Conservation (phyloP, 345 rosid species). For the Eucalyptus marginata region DNA sequence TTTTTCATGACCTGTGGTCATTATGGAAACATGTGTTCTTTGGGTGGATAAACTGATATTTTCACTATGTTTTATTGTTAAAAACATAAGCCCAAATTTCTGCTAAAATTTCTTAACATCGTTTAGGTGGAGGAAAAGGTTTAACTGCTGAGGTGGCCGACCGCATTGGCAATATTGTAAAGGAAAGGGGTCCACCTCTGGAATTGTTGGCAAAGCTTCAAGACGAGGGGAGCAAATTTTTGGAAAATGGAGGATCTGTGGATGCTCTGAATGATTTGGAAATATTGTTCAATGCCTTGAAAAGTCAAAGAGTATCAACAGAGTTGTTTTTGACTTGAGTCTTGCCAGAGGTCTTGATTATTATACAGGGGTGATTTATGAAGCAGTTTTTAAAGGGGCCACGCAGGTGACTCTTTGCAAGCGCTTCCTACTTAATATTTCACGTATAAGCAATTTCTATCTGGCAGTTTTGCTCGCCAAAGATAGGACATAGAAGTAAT, state of each 20-base stretch:
- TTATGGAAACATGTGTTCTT: not conserved
- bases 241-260: slow-evolving; percentile 42
- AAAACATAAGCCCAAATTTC: not conserved
- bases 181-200: slow-evolving; percentile 62
- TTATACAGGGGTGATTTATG: slow-evolving; percentile 91
- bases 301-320: slow-evolving; percentile 59
- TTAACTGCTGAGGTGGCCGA: slow-evolving; percentile 61
- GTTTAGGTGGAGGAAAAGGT: slow-evolving; percentile 78
- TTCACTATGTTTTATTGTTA: not conserved
- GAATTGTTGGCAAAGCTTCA: slow-evolving; percentile 51
- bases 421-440: not conserved
- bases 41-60: not conserved
- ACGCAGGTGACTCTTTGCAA: slow-evolving; percentile 43
- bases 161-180: slow-evolving; percentile 61
- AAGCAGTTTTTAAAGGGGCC: slow-evolving; percentile 76
- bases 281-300: slow-evolving; percentile 73
- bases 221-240: slow-evolving; percentile 44
- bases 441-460: not conserved
- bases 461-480: not conserved
- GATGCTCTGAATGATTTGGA: slow-evolving; percentile 63
- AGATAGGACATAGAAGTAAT: not conserved
- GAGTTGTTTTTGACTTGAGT: slow-evolving; percentile 87
- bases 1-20: not conserved
- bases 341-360: slow-evolving; percentile 99
- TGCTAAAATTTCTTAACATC: not conserved